A percentile compares a stretch with the other conserved stretches of the same genome.
Conservation (phyloP, 2,329 filamentous ascomycete species). For the Nectriaceae sp. region DNA sequence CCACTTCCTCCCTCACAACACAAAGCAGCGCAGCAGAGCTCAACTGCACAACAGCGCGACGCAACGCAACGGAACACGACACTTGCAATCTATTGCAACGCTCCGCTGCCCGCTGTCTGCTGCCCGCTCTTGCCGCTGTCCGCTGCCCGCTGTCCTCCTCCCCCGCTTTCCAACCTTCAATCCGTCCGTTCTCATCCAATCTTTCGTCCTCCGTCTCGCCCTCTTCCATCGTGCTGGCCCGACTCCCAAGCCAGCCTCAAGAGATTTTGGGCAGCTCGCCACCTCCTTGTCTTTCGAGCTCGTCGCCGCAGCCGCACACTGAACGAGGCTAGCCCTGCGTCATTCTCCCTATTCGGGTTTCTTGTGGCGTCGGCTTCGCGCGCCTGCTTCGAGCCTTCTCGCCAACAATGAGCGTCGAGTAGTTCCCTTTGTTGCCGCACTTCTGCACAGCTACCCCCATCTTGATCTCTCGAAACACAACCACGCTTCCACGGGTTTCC, state of each 20-base stretch:
- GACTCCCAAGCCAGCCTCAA: constrained; percentile 5
- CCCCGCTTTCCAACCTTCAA: constrained; percentile 23
- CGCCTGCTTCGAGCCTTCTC: constrained; percentile 29
- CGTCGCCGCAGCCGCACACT: constrained; percentile 15
- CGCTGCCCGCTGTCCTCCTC: constrained; percentile 23
- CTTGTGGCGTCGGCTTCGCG: constrained; percentile 26
- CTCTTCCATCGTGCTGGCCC: constrained; percentile 6
- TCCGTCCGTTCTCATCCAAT: constrained; percentile 10
- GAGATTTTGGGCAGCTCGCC: constrained; percentile 20
- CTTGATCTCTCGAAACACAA: not conserved
- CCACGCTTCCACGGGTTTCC: not conserved
- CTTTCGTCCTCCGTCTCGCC: constrained; percentile 8
- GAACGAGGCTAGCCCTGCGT: constrained; percentile 25
- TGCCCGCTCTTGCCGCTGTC: constrained; percentile 17
- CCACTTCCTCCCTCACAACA: constrained; percentile 16
- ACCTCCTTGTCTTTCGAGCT: constrained; percentile 17
- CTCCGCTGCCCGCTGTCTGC: constrained; percentile 6
- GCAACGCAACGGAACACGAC: constrained; percentile 22
- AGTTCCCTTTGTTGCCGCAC: constrained; percentile 23
- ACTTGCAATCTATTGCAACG: not conserved
- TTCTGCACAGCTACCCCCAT: constrained; percentile 17
- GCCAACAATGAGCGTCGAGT: constrained; percentile 38
- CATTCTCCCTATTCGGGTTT: constrained; percentile 9
- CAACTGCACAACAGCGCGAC: too few species aligned
- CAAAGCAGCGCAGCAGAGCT: constrained; percentile 11